Percentiles rank a stretch among this genome's conserved stretches.
Conservation (phyloP, 139 green algal genomes). For the Tetradesmus obliquus region DNA sequence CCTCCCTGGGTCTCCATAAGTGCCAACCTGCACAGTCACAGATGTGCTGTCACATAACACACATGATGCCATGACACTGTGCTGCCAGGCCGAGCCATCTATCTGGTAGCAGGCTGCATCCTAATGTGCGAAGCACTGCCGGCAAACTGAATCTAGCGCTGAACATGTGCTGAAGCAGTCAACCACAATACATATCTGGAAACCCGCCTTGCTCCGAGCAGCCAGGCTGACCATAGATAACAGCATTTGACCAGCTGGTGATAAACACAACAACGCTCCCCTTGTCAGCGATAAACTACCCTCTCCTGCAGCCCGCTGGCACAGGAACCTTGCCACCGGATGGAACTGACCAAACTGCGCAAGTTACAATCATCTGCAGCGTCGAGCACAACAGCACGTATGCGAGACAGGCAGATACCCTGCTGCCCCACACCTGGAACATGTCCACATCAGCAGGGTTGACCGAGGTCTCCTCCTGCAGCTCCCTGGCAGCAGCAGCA, state of each 20-base stretch:
- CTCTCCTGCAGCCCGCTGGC: too few species aligned
- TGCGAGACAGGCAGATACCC: too few species aligned
- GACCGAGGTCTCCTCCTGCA: conserved; percentile 90
- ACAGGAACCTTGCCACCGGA: too few species aligned
- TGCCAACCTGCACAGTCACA: conserved; percentile 68
- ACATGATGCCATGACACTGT: neutral
- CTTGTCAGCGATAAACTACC: too few species aligned
- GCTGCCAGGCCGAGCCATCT: too few species aligned
- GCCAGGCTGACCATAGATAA: neutral
- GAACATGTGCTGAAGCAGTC: too few species aligned
- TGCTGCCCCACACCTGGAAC: conserved; percentile 1
- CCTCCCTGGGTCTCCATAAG: conserved; percentile 86
- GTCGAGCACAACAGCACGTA: neutral
- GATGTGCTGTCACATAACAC: neutral
- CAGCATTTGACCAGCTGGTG: neutral
- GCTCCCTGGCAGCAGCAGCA: conserved; percentile 79
- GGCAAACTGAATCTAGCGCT: too few species aligned
- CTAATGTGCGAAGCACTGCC: too few species aligned
- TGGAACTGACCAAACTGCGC: too few species aligned
- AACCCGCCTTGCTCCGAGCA: neutral
- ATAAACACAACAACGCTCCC: neutral
- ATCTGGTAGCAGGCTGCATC: neutral
- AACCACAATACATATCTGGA: too few species aligned
- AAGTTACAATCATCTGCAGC: neutral
- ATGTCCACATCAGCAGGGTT: conserved; percentile 58